Conservation (phyloP, 1,284 basidiomycete genomes). For the Boletus mariae region DNA sequence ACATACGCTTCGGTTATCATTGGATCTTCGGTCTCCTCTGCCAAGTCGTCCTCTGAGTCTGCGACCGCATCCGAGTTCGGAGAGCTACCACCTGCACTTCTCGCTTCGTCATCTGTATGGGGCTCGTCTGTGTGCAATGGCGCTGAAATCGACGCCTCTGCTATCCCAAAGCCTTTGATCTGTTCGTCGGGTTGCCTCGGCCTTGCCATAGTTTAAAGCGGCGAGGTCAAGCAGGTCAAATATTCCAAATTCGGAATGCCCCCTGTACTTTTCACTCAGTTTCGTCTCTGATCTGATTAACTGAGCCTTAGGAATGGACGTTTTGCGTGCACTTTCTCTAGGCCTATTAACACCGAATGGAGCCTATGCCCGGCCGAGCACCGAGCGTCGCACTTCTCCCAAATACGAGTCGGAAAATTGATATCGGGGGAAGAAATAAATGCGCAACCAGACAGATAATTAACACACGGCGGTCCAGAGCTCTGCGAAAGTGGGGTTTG, state of each 20-base stretch:
- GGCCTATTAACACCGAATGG: no score
- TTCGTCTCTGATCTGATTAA: no score
- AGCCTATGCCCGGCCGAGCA: no score
- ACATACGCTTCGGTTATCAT: constrained; percentile 59
- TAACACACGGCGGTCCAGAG: background rate
- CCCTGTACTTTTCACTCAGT: no score
- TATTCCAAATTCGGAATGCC: background rate
- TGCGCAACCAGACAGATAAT: background rate
- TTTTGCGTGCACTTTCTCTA: no score
- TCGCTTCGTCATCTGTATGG: background rate
- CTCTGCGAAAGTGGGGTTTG: constrained; percentile 14
- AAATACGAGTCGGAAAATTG: no score
- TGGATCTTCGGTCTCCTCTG: constrained; percentile 33
- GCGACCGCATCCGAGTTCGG: constrained; percentile 3
- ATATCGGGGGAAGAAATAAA: no score
- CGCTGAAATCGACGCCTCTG: background rate
- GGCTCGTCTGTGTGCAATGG: background rate
- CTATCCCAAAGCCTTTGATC: background rate
- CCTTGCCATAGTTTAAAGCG: background rate
- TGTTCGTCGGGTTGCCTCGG: background rate
- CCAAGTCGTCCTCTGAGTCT: background rate
- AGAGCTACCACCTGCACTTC: background rate
- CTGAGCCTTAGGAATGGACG: no score
- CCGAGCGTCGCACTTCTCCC: no score
- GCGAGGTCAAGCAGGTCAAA: background rate